Evolutionary conservation across 202 grass and related monocot genomes (phyloP).

Genomic region (Zoysia matrella): DNA sequence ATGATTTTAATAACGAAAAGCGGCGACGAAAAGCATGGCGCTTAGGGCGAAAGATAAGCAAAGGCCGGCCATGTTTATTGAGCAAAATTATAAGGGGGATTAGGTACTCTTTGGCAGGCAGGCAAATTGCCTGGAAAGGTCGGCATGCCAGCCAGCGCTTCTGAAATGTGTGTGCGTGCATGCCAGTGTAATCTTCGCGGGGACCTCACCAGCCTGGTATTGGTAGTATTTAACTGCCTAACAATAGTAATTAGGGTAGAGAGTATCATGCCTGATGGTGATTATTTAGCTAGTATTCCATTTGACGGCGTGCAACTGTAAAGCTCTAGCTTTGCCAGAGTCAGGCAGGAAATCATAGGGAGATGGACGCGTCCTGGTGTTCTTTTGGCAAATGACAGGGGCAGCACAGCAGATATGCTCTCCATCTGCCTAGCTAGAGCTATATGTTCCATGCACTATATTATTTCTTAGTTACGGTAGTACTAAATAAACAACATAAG

Average conservation of each 20-base stretch:
- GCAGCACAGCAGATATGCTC: slow-evolving; percentile 20
- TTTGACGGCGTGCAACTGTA: slow-evolving; percentile 21
- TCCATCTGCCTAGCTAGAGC: background rate
- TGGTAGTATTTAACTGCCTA: slow-evolving; percentile 28
- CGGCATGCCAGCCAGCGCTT: slow-evolving; percentile 38
- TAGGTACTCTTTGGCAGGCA: slow-evolving; percentile 43
- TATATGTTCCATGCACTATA: background rate
- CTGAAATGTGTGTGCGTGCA: slow-evolving; percentile 25
- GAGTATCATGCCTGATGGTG: background rate
- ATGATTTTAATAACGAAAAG: slow-evolving; percentile 52
- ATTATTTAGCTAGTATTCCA: background rate
- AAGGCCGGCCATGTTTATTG: slow-evolving; percentile 42
- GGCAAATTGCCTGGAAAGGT: slow-evolving; percentile 55
- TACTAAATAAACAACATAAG: slow-evolving; percentile 11
- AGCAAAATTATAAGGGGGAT: slow-evolving; percentile 27
- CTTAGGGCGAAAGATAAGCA: slow-evolving; percentile 54
- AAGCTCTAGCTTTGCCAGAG: slow-evolving; percentile 29
- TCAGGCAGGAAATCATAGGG: slow-evolving; percentile 45
- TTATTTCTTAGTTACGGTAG: background rate
- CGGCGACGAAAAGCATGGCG: slow-evolving; percentile 42
- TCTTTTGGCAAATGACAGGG: slow-evolving; percentile 33
- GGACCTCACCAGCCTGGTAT: slow-evolving; percentile 33
- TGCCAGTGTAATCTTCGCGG: background rate
- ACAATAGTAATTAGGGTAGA: background rate
- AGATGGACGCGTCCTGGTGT: slow-evolving; percentile 40